Base-by-base conservation (phyloP, 2,329 filamentous ascomycete species). In the Dactylellina drechsleri region DNA sequence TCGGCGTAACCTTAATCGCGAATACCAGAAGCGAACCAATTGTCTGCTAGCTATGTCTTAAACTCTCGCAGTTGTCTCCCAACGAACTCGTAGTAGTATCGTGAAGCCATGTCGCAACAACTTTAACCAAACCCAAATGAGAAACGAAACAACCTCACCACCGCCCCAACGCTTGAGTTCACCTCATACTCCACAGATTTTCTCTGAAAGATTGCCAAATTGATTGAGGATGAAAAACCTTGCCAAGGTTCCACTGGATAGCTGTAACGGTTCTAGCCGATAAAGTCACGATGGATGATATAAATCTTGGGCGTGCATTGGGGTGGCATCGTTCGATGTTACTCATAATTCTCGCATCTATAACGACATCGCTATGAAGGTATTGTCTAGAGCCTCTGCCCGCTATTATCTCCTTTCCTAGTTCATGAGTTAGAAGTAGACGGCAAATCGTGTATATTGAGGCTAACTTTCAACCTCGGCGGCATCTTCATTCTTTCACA, bases 121-220 rank as follows among this genome's bases (percentile, higher is more conserved):
- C 6, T 36, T 15, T 18, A n/a, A 15, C n/a, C 56, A 62, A 74
- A 62, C 61, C 70, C 57, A 74, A 74, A 67, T 45, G 56, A 67
- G 56, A 74, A 62, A 62, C 61, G 43, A 74, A 66, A 74, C 70
- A 66, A 43, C 56, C 61, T 74, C 56, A 62, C 56, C 47, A 50
- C 61, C 45, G 40, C 45, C 47, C 45, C 62, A 67, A 59, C 50
- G 41, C 40, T 52, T 36, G n/a, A 43, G 57, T 66, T 61, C 50
- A 61, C 52, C 31, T 49, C 18, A 2, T 6, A 41, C 28, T 28
- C 41, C 12, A 54, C 28, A 58, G 20, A 52, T n/a, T 60, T 74
- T 74, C 70, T 74, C 70, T 57, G 13, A 54, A 49, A 74, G 62
- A n/a, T 49, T 67, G 61, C 70, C 70, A 56, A 66, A 67, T 50